Percentiles rank a stretch among this genome's conserved stretches.
phyloP scores from a whole-genome alignment of 2,329 filamentous ascomycete genomes.

The Apiospora saccharicola region DNA sequence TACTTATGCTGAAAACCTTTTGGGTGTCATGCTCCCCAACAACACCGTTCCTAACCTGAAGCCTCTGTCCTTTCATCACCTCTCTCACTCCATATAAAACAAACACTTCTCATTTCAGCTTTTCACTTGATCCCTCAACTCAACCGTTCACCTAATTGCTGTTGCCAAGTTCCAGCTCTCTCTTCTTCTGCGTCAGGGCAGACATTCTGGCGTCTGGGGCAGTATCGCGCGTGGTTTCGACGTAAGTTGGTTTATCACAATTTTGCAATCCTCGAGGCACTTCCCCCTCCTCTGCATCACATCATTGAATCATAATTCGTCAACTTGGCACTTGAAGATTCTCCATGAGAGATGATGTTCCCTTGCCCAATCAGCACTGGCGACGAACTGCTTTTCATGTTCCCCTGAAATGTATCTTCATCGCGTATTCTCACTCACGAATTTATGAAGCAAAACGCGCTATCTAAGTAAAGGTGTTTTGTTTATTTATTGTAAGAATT shows the following conservation, averaged over 20 bases:
- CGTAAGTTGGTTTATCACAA: not conserved
- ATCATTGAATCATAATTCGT: not conserved
- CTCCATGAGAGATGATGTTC: not conserved
- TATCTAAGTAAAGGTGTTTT: not conserved
- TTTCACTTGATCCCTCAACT: not conserved
- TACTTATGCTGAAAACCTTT: not conserved
- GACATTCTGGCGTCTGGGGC: not conserved
- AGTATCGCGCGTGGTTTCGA: too few species aligned
- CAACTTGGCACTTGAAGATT: not conserved
- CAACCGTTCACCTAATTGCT: not conserved
- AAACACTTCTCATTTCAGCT: not conserved
- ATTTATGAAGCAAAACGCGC: not conserved
- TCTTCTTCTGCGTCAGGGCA: not conserved
- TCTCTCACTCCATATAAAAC: not conserved
- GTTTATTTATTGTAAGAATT: not conserved
- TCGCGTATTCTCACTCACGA: not conserved
- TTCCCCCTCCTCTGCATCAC: not conserved
- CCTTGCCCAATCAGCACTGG: not conserved
- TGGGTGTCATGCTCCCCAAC: not conserved
- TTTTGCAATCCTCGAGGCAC: not conserved
- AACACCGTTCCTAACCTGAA: not conserved
- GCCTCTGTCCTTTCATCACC: not conserved
- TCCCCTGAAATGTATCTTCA: not conserved
- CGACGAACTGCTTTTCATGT: not conserved
- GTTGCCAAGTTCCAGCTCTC: not conserved